phyloP scores from a whole-genome alignment of 2,329 filamentous ascomycete genomes.

The Clarireedia paspali region DNA sequence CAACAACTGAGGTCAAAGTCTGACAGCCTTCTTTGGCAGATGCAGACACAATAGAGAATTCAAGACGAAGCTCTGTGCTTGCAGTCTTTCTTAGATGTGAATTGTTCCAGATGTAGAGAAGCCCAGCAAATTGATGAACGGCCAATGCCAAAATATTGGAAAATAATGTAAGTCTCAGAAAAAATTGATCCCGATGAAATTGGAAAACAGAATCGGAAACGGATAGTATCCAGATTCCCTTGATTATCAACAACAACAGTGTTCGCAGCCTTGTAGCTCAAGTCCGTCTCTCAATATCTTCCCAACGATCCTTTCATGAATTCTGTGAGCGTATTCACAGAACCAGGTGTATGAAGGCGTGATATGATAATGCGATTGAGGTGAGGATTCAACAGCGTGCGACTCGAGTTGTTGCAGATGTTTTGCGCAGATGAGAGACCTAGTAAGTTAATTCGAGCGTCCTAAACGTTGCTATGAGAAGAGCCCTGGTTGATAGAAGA shows the following conservation, averaged over 20 bases:
- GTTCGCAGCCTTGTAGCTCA: neutral
- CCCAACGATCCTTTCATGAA: neutral
- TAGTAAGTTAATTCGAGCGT: too few species aligned
- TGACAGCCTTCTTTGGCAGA: constrained; percentile 28
- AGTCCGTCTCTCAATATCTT: constrained; percentile 3
- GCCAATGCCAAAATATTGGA: constrained; percentile 6
- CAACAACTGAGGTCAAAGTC: constrained; percentile 27
- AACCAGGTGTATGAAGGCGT: too few species aligned
- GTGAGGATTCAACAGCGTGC: neutral
- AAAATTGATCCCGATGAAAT: constrained; percentile 7
- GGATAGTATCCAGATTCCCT: constrained; percentile 6
- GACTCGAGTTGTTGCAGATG: neutral
- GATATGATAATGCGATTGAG: neutral
- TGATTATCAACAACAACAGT: constrained; percentile 4
- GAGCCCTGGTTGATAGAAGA: too few species aligned
- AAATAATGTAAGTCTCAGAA: constrained; percentile 2
- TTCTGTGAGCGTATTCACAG: too few species aligned
- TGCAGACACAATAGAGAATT: constrained; percentile 32
- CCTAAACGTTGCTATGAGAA: too few species aligned
- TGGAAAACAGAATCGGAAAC: constrained; percentile 7
- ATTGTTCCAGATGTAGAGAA: constrained; percentile 17
- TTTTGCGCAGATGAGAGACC: too few species aligned
- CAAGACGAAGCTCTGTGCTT: constrained; percentile 62
- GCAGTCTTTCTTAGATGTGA: constrained; percentile 33
- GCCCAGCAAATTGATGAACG: constrained; percentile 6